Percentiles rank a stretch among this genome's conserved stretches.
phyloP scores from a whole-genome alignment of 306 rosid genomes.

The Quercus aquifolioides region DNA sequence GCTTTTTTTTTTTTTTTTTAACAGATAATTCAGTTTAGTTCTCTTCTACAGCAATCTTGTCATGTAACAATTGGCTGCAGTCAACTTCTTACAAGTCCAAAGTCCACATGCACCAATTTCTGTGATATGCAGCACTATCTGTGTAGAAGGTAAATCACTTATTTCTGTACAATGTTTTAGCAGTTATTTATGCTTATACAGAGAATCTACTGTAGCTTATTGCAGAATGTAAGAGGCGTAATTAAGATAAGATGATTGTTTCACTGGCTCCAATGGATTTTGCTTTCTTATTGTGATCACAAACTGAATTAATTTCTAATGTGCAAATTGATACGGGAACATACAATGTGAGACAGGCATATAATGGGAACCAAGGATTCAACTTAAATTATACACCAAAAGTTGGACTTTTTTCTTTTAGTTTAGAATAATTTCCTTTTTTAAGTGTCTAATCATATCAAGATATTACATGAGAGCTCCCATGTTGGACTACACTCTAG shows the following conservation, averaged over 20 bases:
- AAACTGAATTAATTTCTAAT: no score
- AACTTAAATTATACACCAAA: no score
- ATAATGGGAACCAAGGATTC: no score
- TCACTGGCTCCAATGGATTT: no score
- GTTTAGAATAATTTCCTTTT: background rate
- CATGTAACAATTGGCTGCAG: constrained; percentile 17
- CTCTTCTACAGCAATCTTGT: constrained; percentile 13
- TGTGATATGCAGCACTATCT: constrained; percentile 3
- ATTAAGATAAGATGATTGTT: no score
- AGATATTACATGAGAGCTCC: background rate
- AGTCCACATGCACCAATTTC: constrained; percentile 16
- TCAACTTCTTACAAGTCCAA: constrained; percentile 5
- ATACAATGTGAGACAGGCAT: no score
- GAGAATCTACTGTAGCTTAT: no score
- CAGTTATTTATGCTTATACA: background rate
- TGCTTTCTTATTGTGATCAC: no score
- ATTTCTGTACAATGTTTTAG: background rate
- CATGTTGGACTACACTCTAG: background rate
- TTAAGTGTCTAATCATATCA: background rate
- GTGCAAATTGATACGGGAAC: no score
- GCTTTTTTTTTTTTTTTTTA: no score
- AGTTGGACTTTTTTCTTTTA: no score
- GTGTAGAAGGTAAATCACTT: constrained; percentile 26
- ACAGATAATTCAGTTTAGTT: background rate
- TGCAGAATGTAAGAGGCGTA: no score